Evolutionary conservation across 176 grass and related monocot species (phyloP).

Genomic region (Eleusine coracana): DNA sequence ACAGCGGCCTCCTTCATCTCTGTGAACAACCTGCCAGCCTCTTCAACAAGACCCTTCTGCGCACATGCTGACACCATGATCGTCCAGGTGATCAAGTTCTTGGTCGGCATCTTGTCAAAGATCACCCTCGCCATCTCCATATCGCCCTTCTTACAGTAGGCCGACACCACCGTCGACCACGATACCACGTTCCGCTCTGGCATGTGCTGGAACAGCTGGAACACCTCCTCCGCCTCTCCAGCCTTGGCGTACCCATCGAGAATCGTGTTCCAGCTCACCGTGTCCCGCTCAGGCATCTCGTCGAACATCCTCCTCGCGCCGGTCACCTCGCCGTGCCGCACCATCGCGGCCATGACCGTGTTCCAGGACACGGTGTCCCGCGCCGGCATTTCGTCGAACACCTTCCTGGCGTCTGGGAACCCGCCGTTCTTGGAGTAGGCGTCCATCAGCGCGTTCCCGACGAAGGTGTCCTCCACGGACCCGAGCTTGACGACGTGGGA

Average conservation of each 20-base stretch:
- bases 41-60: constrained; percentile 53
- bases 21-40: constrained; percentile 60
- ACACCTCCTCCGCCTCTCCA: constrained; percentile 51
- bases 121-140: constrained; percentile 65
- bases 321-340: constrained; percentile 48
- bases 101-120: constrained; percentile 73
- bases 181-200: constrained; percentile 74
- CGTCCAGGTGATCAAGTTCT: constrained; percentile 79
- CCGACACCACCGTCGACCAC: constrained; percentile 69
- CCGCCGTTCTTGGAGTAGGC: constrained; percentile 61
- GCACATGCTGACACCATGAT: constrained; percentile 74
- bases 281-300: constrained; percentile 74
- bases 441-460: constrained; percentile 70
- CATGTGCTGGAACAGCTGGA: constrained; percentile 66
- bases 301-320: constrained; percentile 57
- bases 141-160: constrained; percentile 76
- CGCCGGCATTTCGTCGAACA: constrained; percentile 54
- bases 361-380: constrained; percentile 71
- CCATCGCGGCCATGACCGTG: constrained; percentile 47
- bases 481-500: constrained; percentile 68
- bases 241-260: constrained; percentile 65
- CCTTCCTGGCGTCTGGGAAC: constrained; percentile 34
- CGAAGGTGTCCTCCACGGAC: constrained; percentile 58
- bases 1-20: constrained; percentile 57
- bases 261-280: constrained; percentile 74